Evolutionary conservation across 805 yeast genomes (phyloP).

Genomic region (Vanderwaltozyma verrucispora): DNA sequence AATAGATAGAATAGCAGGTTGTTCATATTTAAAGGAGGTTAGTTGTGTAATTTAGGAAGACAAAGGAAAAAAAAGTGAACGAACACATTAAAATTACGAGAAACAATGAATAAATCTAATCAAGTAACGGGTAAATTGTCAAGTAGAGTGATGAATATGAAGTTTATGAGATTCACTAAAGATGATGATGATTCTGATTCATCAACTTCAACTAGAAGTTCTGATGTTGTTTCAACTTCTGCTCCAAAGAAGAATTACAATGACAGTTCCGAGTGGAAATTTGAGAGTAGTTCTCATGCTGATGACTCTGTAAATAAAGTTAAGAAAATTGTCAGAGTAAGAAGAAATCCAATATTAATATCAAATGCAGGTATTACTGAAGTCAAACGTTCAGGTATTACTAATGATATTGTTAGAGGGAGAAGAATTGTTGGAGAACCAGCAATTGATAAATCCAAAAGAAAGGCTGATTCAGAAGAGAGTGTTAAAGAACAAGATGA

Average conservation of each 20-base stretch:
- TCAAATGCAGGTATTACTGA: conserved; percentile 2
- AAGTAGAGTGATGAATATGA: conserved; percentile 75
- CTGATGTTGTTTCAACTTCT: neutral
- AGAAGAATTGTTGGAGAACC: conserved; percentile 4
- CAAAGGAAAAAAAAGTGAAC: no score
- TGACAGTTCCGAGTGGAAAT: conserved; percentile 2
- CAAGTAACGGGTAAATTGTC: conserved; percentile 36
- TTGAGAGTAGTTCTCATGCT: no score
- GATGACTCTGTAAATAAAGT: no score
- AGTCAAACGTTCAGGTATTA: neutral
- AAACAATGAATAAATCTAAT: conserved; percentile 1
- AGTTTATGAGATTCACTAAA: conserved; percentile 47
- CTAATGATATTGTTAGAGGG: neutral
- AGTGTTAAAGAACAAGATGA: neutral
- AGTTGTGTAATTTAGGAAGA: no score
- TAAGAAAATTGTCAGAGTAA: neutral
- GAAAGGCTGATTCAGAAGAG: neutral
- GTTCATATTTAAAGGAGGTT: no score
- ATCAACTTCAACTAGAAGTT: neutral
- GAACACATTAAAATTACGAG: no score
- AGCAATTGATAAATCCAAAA: neutral
- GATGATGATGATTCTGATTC: conserved; percentile 16
- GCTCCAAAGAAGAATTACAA: neutral
- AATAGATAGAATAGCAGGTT: no score
- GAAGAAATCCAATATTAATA: neutral